Conservation (phyloP, 176 grass and related monocot species). For the Oryza nivara region DNA sequence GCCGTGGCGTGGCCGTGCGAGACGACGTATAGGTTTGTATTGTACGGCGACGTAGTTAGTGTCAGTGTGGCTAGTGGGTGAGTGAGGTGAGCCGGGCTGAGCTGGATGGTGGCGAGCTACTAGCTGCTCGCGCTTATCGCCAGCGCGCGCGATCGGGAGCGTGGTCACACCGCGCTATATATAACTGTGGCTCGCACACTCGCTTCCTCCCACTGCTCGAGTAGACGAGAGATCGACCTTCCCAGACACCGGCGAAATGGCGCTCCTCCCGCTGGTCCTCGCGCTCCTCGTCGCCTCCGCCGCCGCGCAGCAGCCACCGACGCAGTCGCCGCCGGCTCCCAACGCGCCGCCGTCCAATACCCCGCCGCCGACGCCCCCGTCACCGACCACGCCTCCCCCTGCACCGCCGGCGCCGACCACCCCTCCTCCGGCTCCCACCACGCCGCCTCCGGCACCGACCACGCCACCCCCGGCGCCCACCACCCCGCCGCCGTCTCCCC, state of each 20-base stretch:
- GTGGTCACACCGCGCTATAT: constrained; percentile 43
- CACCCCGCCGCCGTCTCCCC: constrained; percentile 3
- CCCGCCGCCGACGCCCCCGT: constrained; percentile 52
- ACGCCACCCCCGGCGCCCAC: constrained; percentile 37
- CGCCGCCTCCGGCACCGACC: constrained; percentile 22
- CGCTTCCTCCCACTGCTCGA: constrained; percentile 61
- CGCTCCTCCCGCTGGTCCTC: constrained; percentile 44
- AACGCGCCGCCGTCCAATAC: constrained; percentile 43
- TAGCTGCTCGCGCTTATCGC: neutral
- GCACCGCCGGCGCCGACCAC: constrained; percentile 39
- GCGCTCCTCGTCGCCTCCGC: constrained; percentile 54
- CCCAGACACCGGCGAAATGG: constrained; percentile 27
- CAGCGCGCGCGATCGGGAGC: neutral
- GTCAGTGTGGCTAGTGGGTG: constrained; percentile 18
- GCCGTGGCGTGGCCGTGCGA: neutral
- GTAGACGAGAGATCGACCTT: neutral
- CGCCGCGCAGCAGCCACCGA: constrained; percentile 63
- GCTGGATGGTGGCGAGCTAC: constrained; percentile 9
- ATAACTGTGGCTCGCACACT: constrained; percentile 41
- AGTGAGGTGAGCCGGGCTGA: constrained; percentile 24
- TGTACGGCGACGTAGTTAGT: neutral
- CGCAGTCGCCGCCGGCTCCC: constrained; percentile 37
- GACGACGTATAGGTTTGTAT: neutral
- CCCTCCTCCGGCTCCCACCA: constrained; percentile 34
- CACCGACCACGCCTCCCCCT: constrained; percentile 44